phyloP scores from a whole-genome alignment of 768 basidiomycete genomes.

The Russula earlei region DNA sequence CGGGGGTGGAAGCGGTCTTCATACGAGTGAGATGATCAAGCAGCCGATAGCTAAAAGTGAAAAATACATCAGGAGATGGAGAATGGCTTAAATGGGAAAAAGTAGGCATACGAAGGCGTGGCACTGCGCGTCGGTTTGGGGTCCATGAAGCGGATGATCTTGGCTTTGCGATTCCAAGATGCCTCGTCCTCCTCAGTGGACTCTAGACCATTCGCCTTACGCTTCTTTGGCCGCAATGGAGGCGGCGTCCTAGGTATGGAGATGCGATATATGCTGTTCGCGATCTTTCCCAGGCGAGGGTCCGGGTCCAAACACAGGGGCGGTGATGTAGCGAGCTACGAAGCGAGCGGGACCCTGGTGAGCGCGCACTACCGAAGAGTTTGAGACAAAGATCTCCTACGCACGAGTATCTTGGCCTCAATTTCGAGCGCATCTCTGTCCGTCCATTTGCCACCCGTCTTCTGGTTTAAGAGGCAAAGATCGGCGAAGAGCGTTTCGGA shows the following conservation, averaged over 20 bases:
- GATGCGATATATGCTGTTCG: conserved; percentile 62
- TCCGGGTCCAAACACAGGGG: conserved; percentile 77
- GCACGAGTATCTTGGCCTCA: conserved; percentile 65
- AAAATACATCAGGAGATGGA: background rate
- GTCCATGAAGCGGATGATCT: conserved; percentile 75
- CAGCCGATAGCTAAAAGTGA: conserved; percentile 15
- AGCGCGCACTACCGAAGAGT: background rate
- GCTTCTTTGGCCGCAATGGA: conserved; percentile 46
- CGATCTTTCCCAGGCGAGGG: conserved; percentile 64
- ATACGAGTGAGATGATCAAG: conserved; percentile 4
- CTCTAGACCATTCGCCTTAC: conserved; percentile 61
- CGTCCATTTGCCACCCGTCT: conserved; percentile 48
- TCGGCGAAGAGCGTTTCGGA: conserved; percentile 74
- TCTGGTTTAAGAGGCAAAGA: conserved; percentile 59
- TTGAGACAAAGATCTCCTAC: conserved; percentile 23
- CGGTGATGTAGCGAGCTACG: conserved; percentile 62
- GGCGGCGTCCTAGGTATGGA: conserved; percentile 64
- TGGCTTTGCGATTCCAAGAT: conserved; percentile 59
- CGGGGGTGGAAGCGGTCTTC: background rate
- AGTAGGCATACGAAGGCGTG: conserved; percentile 38
- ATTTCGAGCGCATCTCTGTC: conserved; percentile 65
- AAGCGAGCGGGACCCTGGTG: background rate
- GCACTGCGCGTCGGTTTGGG: conserved; percentile 41
- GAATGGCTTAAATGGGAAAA: background rate
- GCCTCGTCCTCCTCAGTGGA: conserved; percentile 63